A percentile compares a stretch with the other conserved stretches of the same genome.
Conservation (phyloP, 192 early-diverging fungal genomes). For the Geranomyces variabilis region DNA sequence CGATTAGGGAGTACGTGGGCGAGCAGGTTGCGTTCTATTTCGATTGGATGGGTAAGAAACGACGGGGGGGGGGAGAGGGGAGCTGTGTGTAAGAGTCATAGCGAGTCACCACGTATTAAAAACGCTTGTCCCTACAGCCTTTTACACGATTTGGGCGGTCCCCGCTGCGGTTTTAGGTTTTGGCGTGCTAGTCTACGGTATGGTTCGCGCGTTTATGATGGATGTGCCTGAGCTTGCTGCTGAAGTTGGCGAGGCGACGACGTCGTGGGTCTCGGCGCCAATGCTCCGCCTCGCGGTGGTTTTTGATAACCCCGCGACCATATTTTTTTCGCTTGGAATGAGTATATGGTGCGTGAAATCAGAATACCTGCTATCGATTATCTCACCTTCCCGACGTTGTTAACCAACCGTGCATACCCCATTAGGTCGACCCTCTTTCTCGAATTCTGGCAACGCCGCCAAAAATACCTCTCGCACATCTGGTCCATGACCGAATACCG, state of each 20-base stretch:
- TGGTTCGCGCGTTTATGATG: conserved; percentile 52
- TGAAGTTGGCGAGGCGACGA: not conserved
- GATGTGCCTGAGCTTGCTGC: conserved; percentile 17
- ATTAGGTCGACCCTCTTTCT: conserved; percentile 51
- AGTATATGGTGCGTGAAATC: conserved; percentile 54
- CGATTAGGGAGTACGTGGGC: conserved; percentile 63
- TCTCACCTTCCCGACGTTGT: too few species aligned
- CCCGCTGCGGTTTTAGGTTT: conserved; percentile 55
- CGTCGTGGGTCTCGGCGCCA: not conserved
- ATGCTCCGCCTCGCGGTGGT: conserved; percentile 25
- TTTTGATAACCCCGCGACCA: conserved; percentile 65
- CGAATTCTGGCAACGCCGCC: conserved; percentile 66
- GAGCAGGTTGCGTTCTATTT: conserved; percentile 72
- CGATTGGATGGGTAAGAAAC: conserved; percentile 59
- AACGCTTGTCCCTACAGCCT: too few species aligned
- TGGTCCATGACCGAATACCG: conserved; percentile 64
- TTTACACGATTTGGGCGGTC: conserved; percentile 64
- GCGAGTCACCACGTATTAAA: too few species aligned
- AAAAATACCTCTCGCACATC: conserved; percentile 47
- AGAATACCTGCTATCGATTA: too few species aligned
- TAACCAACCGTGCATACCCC: too few species aligned
- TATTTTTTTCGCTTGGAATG: conserved; percentile 64
- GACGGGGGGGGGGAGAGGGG: not conserved
- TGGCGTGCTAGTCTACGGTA: conserved; percentile 55
- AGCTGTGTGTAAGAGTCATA: too few species aligned